A percentile compares a stretch with the other conserved stretches of the same genome.
These are phyloP conservation scores for Aspergillus texensis DNA, from an alignment of 2,329 filamentous ascomycete genomes.

Conservation along the genomic window DNA sequence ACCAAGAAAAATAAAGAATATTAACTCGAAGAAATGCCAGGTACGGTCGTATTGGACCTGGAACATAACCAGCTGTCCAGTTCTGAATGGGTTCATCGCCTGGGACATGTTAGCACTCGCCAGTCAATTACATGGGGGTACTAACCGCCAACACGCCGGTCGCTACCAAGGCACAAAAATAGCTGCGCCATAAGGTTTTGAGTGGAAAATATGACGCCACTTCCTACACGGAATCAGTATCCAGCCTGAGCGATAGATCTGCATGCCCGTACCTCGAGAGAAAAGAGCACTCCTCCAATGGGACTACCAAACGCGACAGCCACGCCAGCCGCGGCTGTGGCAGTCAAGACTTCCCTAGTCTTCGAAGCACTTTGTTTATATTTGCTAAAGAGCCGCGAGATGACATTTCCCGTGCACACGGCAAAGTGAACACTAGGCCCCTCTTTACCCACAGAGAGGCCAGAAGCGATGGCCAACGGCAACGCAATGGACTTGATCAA, in stretches of 20 bases:
- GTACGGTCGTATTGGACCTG: conserved; percentile 92
- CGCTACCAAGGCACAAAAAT: conserved; percentile 94
- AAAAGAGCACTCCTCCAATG: conserved; percentile 95
- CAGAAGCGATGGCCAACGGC: conserved; percentile 89
- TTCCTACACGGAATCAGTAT: conserved; percentile 55
- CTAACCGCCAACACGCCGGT: conserved; percentile 80
- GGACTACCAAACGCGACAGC: conserved; percentile 96
- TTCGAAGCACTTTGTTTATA: conserved; percentile 91
- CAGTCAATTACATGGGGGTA: conserved; percentile 9
- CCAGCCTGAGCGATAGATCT: background rate
- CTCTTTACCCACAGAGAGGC: conserved; percentile 93
- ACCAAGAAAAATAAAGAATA: conserved; percentile 90
- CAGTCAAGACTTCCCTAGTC: conserved; percentile 91
- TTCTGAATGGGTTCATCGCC: conserved; percentile 97
- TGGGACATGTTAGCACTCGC: conserved; percentile 25
- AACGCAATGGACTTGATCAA: conserved; percentile 91
- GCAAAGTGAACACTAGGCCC: conserved; percentile 99
- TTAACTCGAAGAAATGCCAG: conserved; percentile 96
- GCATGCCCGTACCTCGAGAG: conserved; percentile 64
- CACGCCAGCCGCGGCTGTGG: conserved; percentile 91
- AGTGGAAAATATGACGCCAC: conserved; percentile 96
- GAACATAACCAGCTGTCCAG: conserved; percentile 98
- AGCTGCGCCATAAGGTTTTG: conserved; percentile 97
- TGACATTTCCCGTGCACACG: conserved; percentile 95
- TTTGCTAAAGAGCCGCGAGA: conserved; percentile 88